Percentiles rank a stretch among this genome's conserved stretches.
These are phyloP conservation scores for Helotiales sp. DNA, from an alignment of 2,329 filamentous ascomycete genomes.

Conservation along the genomic window DNA sequence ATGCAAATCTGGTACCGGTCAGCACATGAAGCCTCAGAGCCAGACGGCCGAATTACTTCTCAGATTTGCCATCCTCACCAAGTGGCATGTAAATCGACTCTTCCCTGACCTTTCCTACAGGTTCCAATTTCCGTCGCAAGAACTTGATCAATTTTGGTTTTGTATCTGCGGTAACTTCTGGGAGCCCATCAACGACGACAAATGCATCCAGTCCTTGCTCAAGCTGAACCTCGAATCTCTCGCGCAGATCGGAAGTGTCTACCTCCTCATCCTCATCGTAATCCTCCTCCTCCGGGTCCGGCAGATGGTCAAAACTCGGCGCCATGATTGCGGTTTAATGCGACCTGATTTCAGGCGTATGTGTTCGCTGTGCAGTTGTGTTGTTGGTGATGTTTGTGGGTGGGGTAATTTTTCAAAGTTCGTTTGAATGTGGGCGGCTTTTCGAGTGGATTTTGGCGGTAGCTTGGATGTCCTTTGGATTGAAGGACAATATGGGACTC, in stretches of 20 bases:
- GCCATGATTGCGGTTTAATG: conserved; percentile 66
- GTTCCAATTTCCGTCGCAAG: conserved; percentile 87
- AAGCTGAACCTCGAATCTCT: conserved; percentile 92
- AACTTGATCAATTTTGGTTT: conserved; percentile 96
- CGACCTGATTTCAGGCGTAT: conserved; percentile 2
- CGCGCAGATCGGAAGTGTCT: conserved; percentile 90
- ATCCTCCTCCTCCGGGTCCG: conserved; percentile 83
- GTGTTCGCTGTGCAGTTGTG: conserved; percentile 2
- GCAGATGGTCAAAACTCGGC: conserved; percentile 87
- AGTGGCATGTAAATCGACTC: conserved; percentile 93
- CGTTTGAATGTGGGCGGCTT: too few species aligned
- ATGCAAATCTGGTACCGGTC: conserved; percentile 71
- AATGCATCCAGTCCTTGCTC: conserved; percentile 97
- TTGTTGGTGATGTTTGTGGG: neutral
- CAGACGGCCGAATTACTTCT: conserved; percentile 62
- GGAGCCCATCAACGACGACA: conserved; percentile 92
- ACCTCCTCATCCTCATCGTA: conserved; percentile 91
- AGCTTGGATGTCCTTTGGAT: too few species aligned
- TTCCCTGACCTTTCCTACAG: conserved; percentile 80
- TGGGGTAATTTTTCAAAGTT: conserved; percentile 14
- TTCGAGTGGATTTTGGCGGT: too few species aligned
- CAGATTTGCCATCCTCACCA: conserved; percentile 79
- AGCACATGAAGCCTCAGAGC: conserved; percentile 14
- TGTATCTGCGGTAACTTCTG: conserved; percentile 84
- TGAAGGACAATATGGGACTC: too few species aligned